Evolutionary conservation across 352 stramenopile genomes (phyloP).

Genomic region (Pythium volutum): DNA sequence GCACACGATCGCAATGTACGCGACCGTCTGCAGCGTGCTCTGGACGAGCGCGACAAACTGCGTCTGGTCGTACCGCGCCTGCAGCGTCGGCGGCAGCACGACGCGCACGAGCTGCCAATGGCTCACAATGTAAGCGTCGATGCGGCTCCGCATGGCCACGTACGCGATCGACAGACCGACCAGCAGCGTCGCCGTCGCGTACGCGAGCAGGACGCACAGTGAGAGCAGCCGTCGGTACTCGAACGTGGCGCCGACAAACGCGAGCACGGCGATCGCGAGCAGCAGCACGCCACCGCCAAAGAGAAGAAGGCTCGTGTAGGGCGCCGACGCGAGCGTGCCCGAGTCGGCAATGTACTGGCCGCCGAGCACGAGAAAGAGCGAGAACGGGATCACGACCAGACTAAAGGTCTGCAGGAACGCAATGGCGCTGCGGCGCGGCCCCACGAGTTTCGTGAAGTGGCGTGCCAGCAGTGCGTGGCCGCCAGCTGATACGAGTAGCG

Average conservation of each 20-base stretch:
- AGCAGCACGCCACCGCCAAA: conserved; percentile 53
- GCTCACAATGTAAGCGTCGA: conserved; percentile 51
- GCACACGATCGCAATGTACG: conserved; percentile 56
- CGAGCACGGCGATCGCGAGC: conserved; percentile 53
- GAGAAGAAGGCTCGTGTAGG: conserved; percentile 69
- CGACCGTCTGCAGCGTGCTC: conserved; percentile 50
- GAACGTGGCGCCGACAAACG: conserved; percentile 70
- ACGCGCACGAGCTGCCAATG: conserved; percentile 62
- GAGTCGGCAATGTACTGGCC: conserved; percentile 76
- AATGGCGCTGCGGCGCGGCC: conserved; percentile 44
- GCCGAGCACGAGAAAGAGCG: conserved; percentile 61
- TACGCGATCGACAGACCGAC: conserved; percentile 56
- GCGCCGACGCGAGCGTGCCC: conserved; percentile 53
- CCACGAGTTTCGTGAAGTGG: conserved; percentile 49
- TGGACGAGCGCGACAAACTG: conserved; percentile 55
- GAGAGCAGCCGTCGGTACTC: conserved; percentile 76
- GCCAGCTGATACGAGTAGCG: conserved; percentile 36
- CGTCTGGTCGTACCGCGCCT: conserved; percentile 61
- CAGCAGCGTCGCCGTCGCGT: conserved; percentile 41
- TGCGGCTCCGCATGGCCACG: conserved; percentile 40
- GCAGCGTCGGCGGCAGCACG: conserved; percentile 64
- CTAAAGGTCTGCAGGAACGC: conserved; percentile 76
- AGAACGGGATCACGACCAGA: conserved; percentile 58
- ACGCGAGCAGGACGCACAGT: conserved; percentile 62
- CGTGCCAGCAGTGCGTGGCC: conserved; percentile 39